These are phyloP conservation scores for Umbelopsis sp. DNA, from an alignment of 192 early-diverging fungal species.

Conservation along the genomic window DNA sequence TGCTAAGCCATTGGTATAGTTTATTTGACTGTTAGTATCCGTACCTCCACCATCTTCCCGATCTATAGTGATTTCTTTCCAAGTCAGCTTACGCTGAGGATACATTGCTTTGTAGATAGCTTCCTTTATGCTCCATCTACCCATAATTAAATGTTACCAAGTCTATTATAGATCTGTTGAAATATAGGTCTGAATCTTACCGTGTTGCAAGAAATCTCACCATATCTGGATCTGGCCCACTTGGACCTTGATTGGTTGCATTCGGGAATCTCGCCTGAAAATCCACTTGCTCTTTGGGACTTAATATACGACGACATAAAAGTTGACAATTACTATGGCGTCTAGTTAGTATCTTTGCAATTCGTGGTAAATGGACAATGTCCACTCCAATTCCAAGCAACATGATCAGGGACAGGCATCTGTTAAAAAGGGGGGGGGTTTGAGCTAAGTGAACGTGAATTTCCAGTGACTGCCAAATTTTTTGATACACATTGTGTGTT, in stretches of 20 bases:
- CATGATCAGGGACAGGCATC: conserved; percentile 36
- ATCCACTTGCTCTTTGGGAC: conserved; percentile 39
- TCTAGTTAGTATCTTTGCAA: conserved; percentile 54
- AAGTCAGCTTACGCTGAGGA: conserved; percentile 54
- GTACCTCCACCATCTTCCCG: conserved; percentile 49
- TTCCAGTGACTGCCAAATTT: neutral
- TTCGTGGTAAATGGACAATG: conserved; percentile 68
- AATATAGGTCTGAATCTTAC: conserved; percentile 8
- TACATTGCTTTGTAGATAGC: conserved; percentile 74
- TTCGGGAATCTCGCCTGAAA: conserved; percentile 18
- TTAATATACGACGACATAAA: conserved; percentile 65
- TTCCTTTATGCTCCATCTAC: conserved; percentile 77
- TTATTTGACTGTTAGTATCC: too few relatives aligned
- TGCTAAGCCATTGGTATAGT: neutral
- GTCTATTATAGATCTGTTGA: neutral
- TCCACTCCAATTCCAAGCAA: conserved; percentile 83
- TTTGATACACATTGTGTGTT: too few relatives aligned
- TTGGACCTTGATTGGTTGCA: neutral
- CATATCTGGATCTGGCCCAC: neutral
- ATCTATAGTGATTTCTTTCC: conserved; percentile 63
- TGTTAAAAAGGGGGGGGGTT: neutral
- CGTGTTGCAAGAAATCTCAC: conserved; percentile 29
- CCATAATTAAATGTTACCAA: too few relatives aligned
- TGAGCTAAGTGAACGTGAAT: neutral
- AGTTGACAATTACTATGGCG: conserved; percentile 42